These are phyloP conservation scores for Polyporus arcularius DNA, from an alignment of 768 basidiomycete species.

Conservation along the genomic window DNA sequence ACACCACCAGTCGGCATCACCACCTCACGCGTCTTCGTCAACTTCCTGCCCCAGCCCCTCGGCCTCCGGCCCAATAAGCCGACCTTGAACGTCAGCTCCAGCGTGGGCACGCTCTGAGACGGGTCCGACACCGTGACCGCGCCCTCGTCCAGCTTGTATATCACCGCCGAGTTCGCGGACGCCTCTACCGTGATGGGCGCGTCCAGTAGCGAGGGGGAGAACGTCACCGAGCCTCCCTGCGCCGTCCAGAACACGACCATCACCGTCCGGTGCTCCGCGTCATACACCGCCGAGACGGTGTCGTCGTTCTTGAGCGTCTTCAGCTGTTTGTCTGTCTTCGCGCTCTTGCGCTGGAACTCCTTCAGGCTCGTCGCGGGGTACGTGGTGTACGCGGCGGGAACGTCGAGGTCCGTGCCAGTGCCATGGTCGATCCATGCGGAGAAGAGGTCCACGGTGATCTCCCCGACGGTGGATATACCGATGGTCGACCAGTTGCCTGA, in stretches of 20 bases:
- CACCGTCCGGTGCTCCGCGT: conserved; percentile 39
- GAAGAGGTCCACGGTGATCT: conserved; percentile 60
- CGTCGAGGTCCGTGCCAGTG: conserved; percentile 20
- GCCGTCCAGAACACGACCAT: conserved; percentile 62
- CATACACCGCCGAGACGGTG: conserved; percentile 51
- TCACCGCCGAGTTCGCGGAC: conserved; percentile 45
- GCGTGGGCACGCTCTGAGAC: conserved; percentile 46
- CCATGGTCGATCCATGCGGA: conserved; percentile 59
- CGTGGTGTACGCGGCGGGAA: conserved; percentile 51
- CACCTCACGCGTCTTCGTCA: background rate
- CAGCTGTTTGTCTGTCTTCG: conserved; percentile 28
- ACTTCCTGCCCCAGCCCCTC: background rate
- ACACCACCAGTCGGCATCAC: background rate
- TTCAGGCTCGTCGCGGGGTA: conserved; percentile 50
- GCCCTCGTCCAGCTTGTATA: conserved; percentile 43
- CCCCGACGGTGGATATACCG: conserved; percentile 63
- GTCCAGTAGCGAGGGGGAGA: conserved; percentile 29
- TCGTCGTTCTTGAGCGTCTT: conserved; percentile 47
- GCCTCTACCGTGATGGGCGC: conserved; percentile 38
- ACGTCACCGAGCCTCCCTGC: conserved; percentile 43
- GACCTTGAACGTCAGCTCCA: background rate
- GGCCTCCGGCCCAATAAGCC: background rate
- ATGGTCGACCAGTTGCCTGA: conserved; percentile 64
- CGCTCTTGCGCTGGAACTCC: conserved; percentile 42
- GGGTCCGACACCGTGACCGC: conserved; percentile 65